Base-by-base conservation (phyloP, 2,329 filamentous ascomycete genomes). In the Rugonectria rugulosa region DNA sequence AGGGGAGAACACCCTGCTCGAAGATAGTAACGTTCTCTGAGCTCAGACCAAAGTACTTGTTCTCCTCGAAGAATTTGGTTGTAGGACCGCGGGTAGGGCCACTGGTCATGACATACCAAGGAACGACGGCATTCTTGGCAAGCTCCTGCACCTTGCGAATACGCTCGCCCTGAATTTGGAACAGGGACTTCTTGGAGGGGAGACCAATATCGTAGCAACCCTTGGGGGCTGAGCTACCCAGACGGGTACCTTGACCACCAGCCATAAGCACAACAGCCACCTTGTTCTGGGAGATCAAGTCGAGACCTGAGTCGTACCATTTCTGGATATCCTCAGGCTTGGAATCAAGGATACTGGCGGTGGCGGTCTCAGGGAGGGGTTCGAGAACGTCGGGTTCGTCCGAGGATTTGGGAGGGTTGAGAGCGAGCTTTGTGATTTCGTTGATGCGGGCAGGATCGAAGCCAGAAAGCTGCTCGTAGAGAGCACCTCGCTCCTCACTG, bases 21-120 rank as follows among this genome's bases (percentile, higher is more conserved):
- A 99, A 99, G 75, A 98, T 90, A 64, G 89, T 77, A 58, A 99
- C 89, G 71, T 99, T 95, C 73, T 89, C 87, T 76, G 90, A 85
- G 64, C 88, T 83, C 57, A 99, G 79, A 6, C 95, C 95, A 74
- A 99, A 99, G 81, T 92, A 98, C 54, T 86, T 85, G 80, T 98
- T 83, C 75, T 96, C 83, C 73, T 90, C 79, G 76, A 99, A 98
- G 81, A 95, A 99, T 59, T 89, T 81, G 80, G 97, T 90, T n/a
- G 95, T 99, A 34, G 93, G 91, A 59, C 86, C 87, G 64, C 93
- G 86, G 7, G 95, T 99, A 40, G 95, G 95, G 5, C 95, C 95
- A 69, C 92, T 97, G 68, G 95, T 99, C 95, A 99, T 99, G 75
- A 99, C 92, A 78, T 99, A 99, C 95, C 95, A 99, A 11, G 95